A percentile compares a stretch with the other conserved stretches of the same genome.
These are phyloP conservation scores for Colletotrichum theobromicola DNA, from an alignment of 2,329 filamentous ascomycete species.

Conservation along the genomic window DNA sequence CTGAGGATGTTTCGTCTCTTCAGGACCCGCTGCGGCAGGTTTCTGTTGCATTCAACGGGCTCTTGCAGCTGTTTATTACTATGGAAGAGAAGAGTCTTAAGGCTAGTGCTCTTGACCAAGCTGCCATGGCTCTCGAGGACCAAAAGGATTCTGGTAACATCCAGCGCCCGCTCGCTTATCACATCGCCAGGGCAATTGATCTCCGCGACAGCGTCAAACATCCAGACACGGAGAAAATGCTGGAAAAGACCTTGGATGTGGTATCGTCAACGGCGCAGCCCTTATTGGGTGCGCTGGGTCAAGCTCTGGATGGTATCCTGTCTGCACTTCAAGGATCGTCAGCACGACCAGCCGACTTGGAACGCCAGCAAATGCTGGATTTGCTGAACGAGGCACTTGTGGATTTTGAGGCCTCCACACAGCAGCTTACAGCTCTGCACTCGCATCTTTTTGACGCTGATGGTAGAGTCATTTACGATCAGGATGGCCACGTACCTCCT, in stretches of 20 bases:
- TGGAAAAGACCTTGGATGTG: background rate
- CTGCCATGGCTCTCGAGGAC: background rate
- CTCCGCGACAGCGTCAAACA: background rate
- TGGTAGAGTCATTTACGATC: background rate
- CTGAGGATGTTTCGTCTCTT: background rate
- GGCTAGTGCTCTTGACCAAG: background rate
- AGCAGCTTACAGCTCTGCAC: background rate
- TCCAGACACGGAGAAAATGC: background rate
- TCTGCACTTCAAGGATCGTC: background rate
- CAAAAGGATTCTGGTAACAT: background rate
- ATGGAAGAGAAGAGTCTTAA: background rate
- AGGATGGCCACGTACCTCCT: background rate
- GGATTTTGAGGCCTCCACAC: rapidly evolving
- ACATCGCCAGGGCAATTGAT: background rate
- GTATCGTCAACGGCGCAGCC: background rate
- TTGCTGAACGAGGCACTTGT: rapidly evolving
- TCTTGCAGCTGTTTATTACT: background rate
- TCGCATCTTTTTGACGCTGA: background rate
- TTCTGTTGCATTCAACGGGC: background rate
- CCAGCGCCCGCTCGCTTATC: background rate
- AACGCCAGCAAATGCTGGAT: rapidly evolving
- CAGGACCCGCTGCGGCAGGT: background rate
- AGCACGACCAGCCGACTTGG: rapidly evolving
- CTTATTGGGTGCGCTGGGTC: rapidly evolving
- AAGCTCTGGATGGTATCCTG: background rate